Base-by-base conservation (phyloP, 805 yeast genomes). In the Starmerella etchellsii region DNA sequence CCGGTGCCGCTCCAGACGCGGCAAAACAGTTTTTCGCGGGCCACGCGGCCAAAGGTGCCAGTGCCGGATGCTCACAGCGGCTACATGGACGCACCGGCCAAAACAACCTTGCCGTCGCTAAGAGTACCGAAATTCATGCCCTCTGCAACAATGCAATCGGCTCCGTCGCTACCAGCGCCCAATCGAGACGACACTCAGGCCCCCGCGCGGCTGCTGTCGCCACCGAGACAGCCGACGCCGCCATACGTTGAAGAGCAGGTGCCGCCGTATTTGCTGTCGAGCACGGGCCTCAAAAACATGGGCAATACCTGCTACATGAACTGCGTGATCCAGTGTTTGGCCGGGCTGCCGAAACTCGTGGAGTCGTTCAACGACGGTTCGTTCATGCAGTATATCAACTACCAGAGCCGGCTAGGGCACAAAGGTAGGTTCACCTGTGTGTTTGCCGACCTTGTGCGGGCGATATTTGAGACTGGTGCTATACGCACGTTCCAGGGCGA, bases 301-400 rank as follows among this genome's bases (percentile, higher is more conserved):
- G 95, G 95, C 2, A 88, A 88, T 54, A 81, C 94, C 0, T 87
- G 96, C 58, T 87, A 87, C 59, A 80, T 87, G 85, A 87, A 87
- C 60, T 80, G 94, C 50, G 69, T 81, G 3, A 59, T 87, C n/a
- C 97, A 87, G 61, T 83, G 95, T 58, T 57, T 88, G 27, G 68
- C 78, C 3, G 87, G 88, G 1, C 76, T 88, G 0, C 74, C 74
- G 1, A 76, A 74, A 43, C 61, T 87, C 22, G 68, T 78, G 2
- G 66, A 64, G 34, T 73, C 80, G 41, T 81, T 87, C 53, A 62
- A 78, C 33, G 61, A 68, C 47, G 76, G 74, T 13, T 60, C 73
- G 0, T 84, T 76, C 59, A 68, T 69, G 46, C 69, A 69, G 41
- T 79, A 78, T 55, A 76, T 87, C 37, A 85, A 87, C 54, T 63